Base-by-base conservation (phyloP, 23 red algal genomes). In the Gracilariopsis chorda region DNA sequence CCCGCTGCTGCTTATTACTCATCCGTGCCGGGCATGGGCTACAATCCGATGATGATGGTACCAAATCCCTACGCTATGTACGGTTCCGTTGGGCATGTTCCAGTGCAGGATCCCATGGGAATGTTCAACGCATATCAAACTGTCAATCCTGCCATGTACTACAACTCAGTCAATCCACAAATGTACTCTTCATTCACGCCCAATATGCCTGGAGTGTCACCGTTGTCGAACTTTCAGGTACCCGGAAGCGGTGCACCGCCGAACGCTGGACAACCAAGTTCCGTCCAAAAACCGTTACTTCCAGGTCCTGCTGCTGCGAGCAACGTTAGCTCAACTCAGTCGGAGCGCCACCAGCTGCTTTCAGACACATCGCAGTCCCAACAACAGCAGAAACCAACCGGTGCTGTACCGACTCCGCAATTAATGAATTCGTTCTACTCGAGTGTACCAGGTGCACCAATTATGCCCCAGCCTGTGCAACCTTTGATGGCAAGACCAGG, bases 141-240 rank as follows among this genome's bases (percentile, higher is more conserved):
- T 20, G 80, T 94, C 27, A 94, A 94, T 43, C 91, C 91, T 29
- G 91, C 91, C 12, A 87, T 87, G 81, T 94, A 94, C 51, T 91
- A 91, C 75, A 69, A 49, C 40, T 82, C 17, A 21, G 37, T 91
- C 14, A 91, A 80, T 73, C 88, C 88, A 24, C 53, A 60, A n/a
- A 49, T 78, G 47, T 74, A 77, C 36, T 20, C 69, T 29, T 77
- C 84, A n/a, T 61, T 59, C 36, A 77, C 55, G 35, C 84, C 65
- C 9, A 60, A 57, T 32, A 43, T 89, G 44, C 84, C 68, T n/a
- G 69, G 68, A 62, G 3, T 78, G 51, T 32, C 68, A 27, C 62
- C 51, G 39, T 44, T 64, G 41, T 35, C 42, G 9, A 74, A 57
- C 21, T 56, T 51, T 49, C 77, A 55, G 74, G 67, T 36, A 20